phyloP scores from a whole-genome alignment of 2,329 filamentous ascomycete genomes.

The Pseudogymnoascus sp. region DNA sequence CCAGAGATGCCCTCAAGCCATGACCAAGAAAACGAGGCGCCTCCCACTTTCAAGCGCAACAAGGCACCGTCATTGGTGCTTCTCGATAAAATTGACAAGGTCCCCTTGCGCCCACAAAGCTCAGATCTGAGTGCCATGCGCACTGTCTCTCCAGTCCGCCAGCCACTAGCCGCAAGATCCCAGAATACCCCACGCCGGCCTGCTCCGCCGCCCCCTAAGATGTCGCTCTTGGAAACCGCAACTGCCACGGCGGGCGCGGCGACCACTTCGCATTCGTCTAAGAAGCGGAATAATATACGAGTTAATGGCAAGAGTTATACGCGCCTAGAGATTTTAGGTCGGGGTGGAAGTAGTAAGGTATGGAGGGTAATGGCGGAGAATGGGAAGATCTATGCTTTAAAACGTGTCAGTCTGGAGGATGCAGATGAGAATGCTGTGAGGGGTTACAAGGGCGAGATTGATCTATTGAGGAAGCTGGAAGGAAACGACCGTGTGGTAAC shows the following conservation, averaged over 20 bases:
- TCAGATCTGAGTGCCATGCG: conserved; percentile 35
- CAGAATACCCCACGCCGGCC: conserved; percentile 69
- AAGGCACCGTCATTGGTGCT: conserved; percentile 23
- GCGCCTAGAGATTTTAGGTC: conserved; percentile 80
- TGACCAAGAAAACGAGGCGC: conserved; percentile 81
- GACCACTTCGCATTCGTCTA: conserved; percentile 58
- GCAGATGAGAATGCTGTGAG: conserved; percentile 76
- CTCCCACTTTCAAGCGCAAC: conserved; percentile 56
- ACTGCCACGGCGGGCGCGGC: conserved; percentile 77
- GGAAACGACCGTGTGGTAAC: conserved; percentile 86
- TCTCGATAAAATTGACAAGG: conserved; percentile 36
- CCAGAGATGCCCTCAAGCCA: conserved; percentile 53
- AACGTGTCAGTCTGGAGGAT: conserved; percentile 84
- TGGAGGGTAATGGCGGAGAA: conserved; percentile 97
- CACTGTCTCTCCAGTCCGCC: conserved; percentile 47
- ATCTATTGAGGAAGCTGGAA: conserved; percentile 72
- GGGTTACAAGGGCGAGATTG: conserved; percentile 93
- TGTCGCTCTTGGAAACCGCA: conserved; percentile 90
- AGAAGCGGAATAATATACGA: conserved; percentile 74
- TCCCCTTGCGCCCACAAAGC: conserved; percentile 44
- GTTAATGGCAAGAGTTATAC: conserved; percentile 91
- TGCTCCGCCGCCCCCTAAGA: conserved; percentile 82
- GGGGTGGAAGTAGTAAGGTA: conserved; percentile 88
- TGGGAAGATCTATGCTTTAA: conserved; percentile 88
- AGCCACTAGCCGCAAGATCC: conserved; percentile 46